Evolutionary conservation across 331 rosid species (phyloP), one percentile per base, ranked within the genome.

Genomic region (Pyrus hybrid): DNA sequence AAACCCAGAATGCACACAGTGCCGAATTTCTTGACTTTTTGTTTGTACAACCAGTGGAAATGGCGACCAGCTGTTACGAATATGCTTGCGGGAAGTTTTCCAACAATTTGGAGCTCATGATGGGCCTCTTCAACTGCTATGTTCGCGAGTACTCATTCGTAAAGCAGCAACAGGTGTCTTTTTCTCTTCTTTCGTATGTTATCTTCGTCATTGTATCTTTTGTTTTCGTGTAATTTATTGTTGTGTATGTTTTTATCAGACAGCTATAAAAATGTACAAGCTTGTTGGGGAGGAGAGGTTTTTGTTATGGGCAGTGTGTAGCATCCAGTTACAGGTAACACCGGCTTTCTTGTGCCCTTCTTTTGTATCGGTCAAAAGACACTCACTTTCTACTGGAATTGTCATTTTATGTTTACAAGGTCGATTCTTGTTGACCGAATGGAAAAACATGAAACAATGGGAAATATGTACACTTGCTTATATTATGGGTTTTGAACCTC

Each of bases 181-280:
- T 58, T 45, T 54, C 17, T 28, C 37, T 33, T 10, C 21, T 16
- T 56, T 79, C 74, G 10, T 33, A 16, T 20, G 13, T n/a, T 67
- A 41, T 22, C 20, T 63, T 13, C 64, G 29, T 23, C 10, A 67
- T 56, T 61, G 21, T 62, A 22, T 63, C 65, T 33, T 47, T 12
- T 64, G 49, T 54, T 68, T 8, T 18, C 22, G 77, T 32, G 12
- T 62, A 61, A 13, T 58, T 43, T 13, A 20, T 13, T 26, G 20
- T 1, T 62, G 3, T 51, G 1, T 64, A 1, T 61, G 17, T 78
- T 70, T 76, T 70, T 83, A 81, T 78, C 93, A 95, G 99, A 95
- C 96, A 54, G 99, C 99, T 78, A 92, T 95, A 85, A 92, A 91
- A 81, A 95, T 95, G 99, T 92, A 95, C 87, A 95, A 95, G 79